Percentiles rank a stretch among this genome's conserved stretches.
Evolutionary conservation across 2,329 filamentous ascomycete genomes (phyloP).

Genomic region (Ceratocystis harringtonii): DNA sequence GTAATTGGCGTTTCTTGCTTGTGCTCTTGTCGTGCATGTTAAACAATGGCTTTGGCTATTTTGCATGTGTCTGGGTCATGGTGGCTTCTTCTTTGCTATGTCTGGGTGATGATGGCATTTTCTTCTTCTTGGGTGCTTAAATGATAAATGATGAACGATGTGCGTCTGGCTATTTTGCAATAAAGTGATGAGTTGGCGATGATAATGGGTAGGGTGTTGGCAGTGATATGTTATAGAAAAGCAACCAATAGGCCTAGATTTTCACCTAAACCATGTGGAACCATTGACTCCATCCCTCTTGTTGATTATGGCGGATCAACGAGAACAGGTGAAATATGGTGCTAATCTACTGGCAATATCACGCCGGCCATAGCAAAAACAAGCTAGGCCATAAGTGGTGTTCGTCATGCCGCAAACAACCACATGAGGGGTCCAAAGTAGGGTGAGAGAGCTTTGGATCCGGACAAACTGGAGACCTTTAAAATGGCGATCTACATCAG

Average conservation of each 20-base stretch:
- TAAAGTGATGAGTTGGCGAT: background rate
- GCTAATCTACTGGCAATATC: background rate
- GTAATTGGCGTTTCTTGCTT: background rate
- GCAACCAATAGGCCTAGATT: background rate
- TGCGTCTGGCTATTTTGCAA: background rate
- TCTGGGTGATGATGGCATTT: background rate
- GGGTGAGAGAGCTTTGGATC: background rate
- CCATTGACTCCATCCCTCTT: background rate
- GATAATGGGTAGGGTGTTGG: background rate
- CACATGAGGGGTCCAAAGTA: background rate
- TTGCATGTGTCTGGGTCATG: background rate
- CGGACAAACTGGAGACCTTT: conserved; percentile 13
- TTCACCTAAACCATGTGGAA: background rate
- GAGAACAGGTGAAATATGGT: background rate
- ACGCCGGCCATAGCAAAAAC: background rate
- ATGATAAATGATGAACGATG: background rate
- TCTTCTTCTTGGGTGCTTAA: background rate
- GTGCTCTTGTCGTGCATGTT: background rate
- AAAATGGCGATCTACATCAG: conserved; percentile 12
- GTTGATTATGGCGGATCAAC: background rate
- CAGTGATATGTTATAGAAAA: background rate
- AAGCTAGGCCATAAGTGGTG: background rate
- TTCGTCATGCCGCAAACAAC: conserved; percentile 6
- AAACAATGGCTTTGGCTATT: background rate
- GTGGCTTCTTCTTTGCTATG: background rate